Base-by-base conservation (phyloP, 2,329 filamentous ascomycete species). In the Aspergillus quadrilineatus region DNA sequence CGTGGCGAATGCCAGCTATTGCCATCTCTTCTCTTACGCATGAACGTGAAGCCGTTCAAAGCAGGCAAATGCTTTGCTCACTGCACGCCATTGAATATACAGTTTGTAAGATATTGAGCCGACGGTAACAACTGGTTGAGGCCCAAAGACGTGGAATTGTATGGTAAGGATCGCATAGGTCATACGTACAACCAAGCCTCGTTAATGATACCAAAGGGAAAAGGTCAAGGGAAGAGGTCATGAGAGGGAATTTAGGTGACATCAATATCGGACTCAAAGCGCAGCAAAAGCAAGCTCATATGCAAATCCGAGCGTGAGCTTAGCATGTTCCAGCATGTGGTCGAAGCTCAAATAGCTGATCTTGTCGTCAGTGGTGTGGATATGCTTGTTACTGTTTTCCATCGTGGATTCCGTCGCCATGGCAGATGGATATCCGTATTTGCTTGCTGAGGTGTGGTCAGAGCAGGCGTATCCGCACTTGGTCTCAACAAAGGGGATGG, bases 321-420 rank as follows among this genome's bases (percentile, higher is more conserved):
- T 88, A 22, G 90, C 90, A 74, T 96, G 92, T 77, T 96, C 87
- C 34, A 94, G 80, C 91, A 96, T 96, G 73, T 96, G 92, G 70
- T 92, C 86, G 70, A 95, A 96, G 65, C 86, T 86, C 57, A 92
- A 75, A 61, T 85, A 86, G 68, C 88, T 81, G 62, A 92, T 84
- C 67, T 83, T 84, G 69, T 92, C 89, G 58, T 87, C 82, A 0
- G 86, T 86, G 0, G 85, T 85, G 75, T 92, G 89, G 61, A 92
- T 92, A 71, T 86, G 84, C 65, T 85, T 84, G 73, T 89, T 87
- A 54, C 76, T 81, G 68, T 83, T 73, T 54, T 82, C 79, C 63
- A 87, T 84, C 15, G 80, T 75, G 26, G 82, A 80, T 73, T 88
- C 85, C 52, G 86, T 85, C 22, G 87, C 83, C 65, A 87, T 86